Percentiles rank a stretch among this genome's conserved stretches.
Conservation (phyloP, 345 rosid species). For the Brassica juncea region DNA sequence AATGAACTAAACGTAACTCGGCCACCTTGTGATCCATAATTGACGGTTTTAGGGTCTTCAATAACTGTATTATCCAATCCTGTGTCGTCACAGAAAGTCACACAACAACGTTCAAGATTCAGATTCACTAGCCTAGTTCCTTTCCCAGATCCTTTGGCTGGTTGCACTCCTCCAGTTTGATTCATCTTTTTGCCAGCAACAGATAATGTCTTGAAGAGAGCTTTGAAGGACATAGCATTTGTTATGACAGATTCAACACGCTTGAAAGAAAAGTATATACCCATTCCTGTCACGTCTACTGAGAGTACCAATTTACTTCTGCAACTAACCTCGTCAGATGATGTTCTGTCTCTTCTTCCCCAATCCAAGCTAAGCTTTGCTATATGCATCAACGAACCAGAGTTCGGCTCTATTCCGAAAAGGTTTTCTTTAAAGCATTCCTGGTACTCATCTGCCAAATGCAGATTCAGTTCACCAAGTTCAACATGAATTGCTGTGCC, state of each 20-base stretch:
- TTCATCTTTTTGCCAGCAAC: slow-evolving; percentile 49
- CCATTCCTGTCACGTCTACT: slow-evolving; percentile 88
- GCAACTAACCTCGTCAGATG: slow-evolving; percentile 59
- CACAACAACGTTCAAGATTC: slow-evolving; percentile 79
- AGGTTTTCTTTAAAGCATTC: slow-evolving; percentile 84
- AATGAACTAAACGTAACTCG: slow-evolving; percentile 59
- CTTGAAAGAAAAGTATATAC: slow-evolving; percentile 67
- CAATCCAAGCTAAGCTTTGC: slow-evolving; percentile 90
- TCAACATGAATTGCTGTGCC: slow-evolving; percentile 86
- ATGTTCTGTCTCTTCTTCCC: slow-evolving; percentile 78
- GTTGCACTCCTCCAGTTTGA: slow-evolving; percentile 52
- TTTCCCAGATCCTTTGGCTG: slow-evolving; percentile 70
- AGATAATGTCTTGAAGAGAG: slow-evolving; percentile 62
- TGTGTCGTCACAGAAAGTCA: slow-evolving; percentile 66
- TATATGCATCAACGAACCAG: slow-evolving; percentile 83
- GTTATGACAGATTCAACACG: slow-evolving; percentile 71
- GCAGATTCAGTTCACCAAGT: slow-evolving; percentile 92
- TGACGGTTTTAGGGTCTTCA: slow-evolving; percentile 90
- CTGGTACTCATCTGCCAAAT: slow-evolving; percentile 92
- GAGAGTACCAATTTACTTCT: slow-evolving; percentile 72
- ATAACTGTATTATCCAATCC: slow-evolving; percentile 65
- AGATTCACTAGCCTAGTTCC: slow-evolving; percentile 75
- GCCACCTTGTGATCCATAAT: slow-evolving; percentile 99
- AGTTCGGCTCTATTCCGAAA: slow-evolving; percentile 86
- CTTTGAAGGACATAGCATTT: slow-evolving; percentile 72